Base-by-base conservation (phyloP, 148 eudicot genomes). In the Bassia scoparia region DNA sequence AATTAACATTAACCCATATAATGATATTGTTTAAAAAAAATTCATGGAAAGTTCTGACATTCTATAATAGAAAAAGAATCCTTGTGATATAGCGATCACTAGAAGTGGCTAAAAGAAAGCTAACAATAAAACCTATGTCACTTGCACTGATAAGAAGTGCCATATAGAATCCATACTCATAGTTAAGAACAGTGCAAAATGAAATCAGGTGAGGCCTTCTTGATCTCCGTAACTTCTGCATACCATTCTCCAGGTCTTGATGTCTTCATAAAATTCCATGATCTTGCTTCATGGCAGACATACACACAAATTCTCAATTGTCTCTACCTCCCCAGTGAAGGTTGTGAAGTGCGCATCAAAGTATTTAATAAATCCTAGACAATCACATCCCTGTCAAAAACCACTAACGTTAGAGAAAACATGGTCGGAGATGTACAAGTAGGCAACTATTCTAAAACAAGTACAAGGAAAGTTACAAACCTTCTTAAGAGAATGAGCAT, bases 61-160 rank as follows among this genome's bases (percentile, higher is more conserved):
- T 53, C 8, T 53, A 53, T 53, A 53, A 11, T 53, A 20, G 56
- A 53, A 41, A 41, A 41, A 41, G 46, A 41, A n/a, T n/a, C n/a
- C n/a, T 41, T 41, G 46, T 41, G 9, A 14, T 41, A 41, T 41
- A 41, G 75, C 35, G n/a, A 60, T 30, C 29, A 49, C 10, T 16
- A 50, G 26, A 55, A 26, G 34, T 34, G 27, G 27, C 41, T 31
- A 14, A 24, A 63, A 74, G 20, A 63, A 63, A 9, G 15, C 29
- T n/a, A n/a, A 73, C 46, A 29, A 14, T 46, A 58, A 60, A n/a
- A n/a, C n/a, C 13, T n/a, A 72, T 49, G 29, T 63, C 49, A 84
- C 91, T 91, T 78, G 68, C 97, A n/a, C 97, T 95, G 97, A 82
- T 95, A 91, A n/a, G 61, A 95, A 91, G 82, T 95, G 96, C 98